Evolutionary conservation across 1,284 basidiomycete genomes (phyloP).

Genomic region (Heliocybe sulcata): DNA sequence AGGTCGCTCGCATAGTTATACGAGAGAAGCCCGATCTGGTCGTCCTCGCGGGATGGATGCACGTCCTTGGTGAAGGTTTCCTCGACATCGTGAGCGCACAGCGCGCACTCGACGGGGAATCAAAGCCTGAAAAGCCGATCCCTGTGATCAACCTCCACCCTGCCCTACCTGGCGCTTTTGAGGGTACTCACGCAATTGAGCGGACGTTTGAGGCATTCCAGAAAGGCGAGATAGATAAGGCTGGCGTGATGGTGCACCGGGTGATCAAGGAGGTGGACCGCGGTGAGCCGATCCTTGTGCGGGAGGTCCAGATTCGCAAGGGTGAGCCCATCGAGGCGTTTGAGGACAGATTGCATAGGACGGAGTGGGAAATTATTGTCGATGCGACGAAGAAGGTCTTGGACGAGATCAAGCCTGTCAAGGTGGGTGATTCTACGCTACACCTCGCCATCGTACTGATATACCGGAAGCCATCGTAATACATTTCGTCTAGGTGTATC

Average conservation of each 20-base stretch:
- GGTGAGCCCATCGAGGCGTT: constrained; percentile 74
- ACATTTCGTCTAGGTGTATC: too few relatives aligned
- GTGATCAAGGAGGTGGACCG: constrained; percentile 93
- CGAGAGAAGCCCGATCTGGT: constrained; percentile 72
- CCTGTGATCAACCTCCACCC: constrained; percentile 97
- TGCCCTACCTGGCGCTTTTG: constrained; percentile 91
- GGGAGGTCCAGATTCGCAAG: constrained; percentile 68
- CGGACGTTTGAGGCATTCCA: constrained; percentile 88
- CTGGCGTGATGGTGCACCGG: constrained; percentile 92
- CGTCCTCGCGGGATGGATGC: constrained; percentile 98
- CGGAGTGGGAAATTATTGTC: constrained; percentile 92
- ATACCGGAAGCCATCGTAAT: too few relatives aligned
- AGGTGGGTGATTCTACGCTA: neutral
- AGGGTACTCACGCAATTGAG: constrained; percentile 87
- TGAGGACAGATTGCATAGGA: constrained; percentile 73
- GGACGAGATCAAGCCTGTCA: constrained; percentile 26
- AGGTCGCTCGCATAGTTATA: constrained; percentile 73
- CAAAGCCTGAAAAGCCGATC: constrained; percentile 36
- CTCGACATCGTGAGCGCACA: constrained; percentile 44
- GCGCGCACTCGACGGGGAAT: constrained; percentile 23
- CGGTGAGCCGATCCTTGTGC: constrained; percentile 82
- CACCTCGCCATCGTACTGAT: too few relatives aligned
- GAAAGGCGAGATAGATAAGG: constrained; percentile 67
- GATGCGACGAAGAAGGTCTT: constrained; percentile 70
- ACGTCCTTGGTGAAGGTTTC: constrained; percentile 65